Evolutionary conservation across 2,329 filamentous ascomycete species (phyloP).

Genomic region (Colletotrichum sp.): DNA sequence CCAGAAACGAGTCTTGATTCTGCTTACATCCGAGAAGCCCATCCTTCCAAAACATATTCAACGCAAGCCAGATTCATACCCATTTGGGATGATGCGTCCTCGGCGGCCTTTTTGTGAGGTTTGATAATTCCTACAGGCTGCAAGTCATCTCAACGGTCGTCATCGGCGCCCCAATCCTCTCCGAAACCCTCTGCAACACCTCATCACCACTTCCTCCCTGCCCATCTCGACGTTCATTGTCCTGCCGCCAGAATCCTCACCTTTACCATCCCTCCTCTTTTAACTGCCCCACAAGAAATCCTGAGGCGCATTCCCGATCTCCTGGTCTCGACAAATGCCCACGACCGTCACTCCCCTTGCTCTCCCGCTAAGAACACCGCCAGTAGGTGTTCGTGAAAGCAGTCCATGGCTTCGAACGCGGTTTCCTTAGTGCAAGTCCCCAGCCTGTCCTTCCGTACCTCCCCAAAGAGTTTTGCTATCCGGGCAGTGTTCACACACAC

Average conservation of each 20-base stretch:
- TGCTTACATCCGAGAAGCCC: not conserved
- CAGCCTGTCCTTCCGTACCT: not conserved
- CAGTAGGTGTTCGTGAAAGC: too few species aligned
- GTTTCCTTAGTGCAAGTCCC: not conserved
- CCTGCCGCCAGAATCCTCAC: not conserved
- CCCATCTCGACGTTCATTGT: not conserved
- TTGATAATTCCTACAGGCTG: not conserved
- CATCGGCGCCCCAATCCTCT: not conserved
- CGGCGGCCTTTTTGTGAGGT: not conserved
- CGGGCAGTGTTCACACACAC: too few species aligned
- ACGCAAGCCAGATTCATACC: not conserved
- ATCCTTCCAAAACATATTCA: not conserved
- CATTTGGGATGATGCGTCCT: not conserved
- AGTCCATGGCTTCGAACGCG: not conserved
- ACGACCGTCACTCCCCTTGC: too few species aligned
- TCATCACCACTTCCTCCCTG: not conserved
- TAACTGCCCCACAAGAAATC: not conserved
- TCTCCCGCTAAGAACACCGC: too few species aligned
- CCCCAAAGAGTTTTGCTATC: too few species aligned
- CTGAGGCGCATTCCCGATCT: not conserved
- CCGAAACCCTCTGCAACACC: not conserved
- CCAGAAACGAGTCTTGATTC: not conserved
- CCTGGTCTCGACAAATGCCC: not conserved
- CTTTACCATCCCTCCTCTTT: not conserved
- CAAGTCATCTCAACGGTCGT: constrained; percentile 51